Conservation (phyloP, 139 green algal species). For the Volvox africanus region DNA sequence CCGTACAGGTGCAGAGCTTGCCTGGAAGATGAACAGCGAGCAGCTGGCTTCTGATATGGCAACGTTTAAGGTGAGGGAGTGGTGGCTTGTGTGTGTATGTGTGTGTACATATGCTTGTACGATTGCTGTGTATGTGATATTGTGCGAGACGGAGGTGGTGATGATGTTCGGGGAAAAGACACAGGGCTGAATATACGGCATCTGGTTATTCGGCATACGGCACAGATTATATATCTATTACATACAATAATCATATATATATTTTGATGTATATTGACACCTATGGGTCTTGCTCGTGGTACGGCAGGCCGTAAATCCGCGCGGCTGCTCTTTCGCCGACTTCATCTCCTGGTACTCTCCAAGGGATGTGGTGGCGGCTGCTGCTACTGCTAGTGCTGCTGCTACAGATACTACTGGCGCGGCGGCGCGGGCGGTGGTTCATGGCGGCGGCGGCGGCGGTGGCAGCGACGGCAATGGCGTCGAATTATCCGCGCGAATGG, state of each 20-base stretch:
- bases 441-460: not conserved
- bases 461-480: not conserved
- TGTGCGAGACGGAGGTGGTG: not conserved
- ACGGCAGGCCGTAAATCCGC: constrained; percentile 84
- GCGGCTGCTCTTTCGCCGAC: constrained; percentile 76
- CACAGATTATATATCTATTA: too few relatives aligned
- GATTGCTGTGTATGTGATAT: not conserved
- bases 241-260: too few relatives aligned
- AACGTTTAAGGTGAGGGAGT: constrained; percentile 84
- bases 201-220: too few relatives aligned
- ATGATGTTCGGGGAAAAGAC: too few relatives aligned
- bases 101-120: not conserved
- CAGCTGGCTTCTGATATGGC: constrained; percentile 86
- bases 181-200: too few relatives aligned
- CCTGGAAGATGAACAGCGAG: constrained; percentile 61
- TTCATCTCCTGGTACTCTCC: constrained; percentile 91
- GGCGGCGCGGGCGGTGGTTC: too few relatives aligned
- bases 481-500: constrained; percentile 2
- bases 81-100: too few relatives aligned
- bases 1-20: constrained; percentile 20
- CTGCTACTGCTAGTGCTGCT: not conserved
- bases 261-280: not conserved
- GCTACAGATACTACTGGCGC: not conserved
- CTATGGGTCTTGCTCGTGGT: too few relatives aligned
- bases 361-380: constrained; percentile 64